These are phyloP conservation scores for Guillardia theta DNA, from an alignment of 78 protist genomes.

Conservation along the genomic window DNA sequence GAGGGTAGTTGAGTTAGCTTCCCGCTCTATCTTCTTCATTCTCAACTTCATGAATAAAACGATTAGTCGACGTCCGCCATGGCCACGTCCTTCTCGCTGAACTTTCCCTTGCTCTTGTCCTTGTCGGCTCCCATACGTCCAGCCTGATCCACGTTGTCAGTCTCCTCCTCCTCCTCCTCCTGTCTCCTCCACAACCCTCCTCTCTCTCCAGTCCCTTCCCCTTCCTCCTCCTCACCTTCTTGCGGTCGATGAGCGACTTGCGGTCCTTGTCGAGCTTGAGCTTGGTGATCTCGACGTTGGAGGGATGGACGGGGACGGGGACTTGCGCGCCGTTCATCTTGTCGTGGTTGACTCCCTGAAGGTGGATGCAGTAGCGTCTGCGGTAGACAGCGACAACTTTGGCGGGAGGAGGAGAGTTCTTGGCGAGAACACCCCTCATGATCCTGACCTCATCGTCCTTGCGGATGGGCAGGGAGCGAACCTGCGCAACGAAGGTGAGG, in stretches of 20 bases:
- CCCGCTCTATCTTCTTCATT: neutral
- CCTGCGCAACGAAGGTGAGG: slow-evolving; percentile 60
- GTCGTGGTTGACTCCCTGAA: slow-evolving; percentile 86
- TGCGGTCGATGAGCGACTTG: slow-evolving; percentile 84
- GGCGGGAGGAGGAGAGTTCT: slow-evolving; percentile 67
- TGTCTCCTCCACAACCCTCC: too few relatives aligned
- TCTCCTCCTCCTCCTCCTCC: too few relatives aligned
- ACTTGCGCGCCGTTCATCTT: slow-evolving; percentile 89
- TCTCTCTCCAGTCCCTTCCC: too few relatives aligned
- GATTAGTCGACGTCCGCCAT: slow-evolving; percentile 52
- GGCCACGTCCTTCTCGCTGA: slow-evolving; percentile 58
- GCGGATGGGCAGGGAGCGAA: slow-evolving; percentile 96
- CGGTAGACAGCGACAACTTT: slow-evolving; percentile 67
- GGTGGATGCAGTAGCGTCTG: slow-evolving; percentile 78
- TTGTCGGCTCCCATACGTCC: slow-evolving; percentile 32
- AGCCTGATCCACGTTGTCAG: too few relatives aligned
- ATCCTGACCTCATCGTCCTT: slow-evolving; percentile 97
- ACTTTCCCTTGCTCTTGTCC: slow-evolving; percentile 75
- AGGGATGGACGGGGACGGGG: slow-evolving; percentile 70
- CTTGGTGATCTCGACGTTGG: slow-evolving; percentile 89
- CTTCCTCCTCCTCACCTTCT: slow-evolving; percentile 63
- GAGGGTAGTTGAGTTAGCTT: neutral
- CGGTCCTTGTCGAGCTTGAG: slow-evolving; percentile 94
- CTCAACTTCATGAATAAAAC: neutral
- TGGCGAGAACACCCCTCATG: slow-evolving; percentile 81